Conservation (phyloP, 1,139 yeast genomes). For the Kazachstania sp. region DNA sequence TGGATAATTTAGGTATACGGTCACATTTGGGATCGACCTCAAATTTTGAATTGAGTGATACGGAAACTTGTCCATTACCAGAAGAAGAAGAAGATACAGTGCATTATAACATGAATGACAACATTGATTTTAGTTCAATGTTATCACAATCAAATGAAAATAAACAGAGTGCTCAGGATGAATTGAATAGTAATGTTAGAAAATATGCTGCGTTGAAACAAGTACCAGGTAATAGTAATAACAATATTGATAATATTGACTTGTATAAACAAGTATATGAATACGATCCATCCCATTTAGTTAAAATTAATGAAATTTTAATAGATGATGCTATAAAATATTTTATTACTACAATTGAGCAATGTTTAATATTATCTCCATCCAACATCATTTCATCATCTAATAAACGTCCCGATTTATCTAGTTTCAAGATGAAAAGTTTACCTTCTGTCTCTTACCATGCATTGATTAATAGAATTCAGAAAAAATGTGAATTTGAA, state of each 20-base stretch:
- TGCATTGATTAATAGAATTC: constrained; percentile 24
- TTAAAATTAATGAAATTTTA: constrained; percentile 1
- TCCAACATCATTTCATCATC: background rate
- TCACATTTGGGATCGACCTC: constrained; percentile 18
- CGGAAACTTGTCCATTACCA: constrained; percentile 6
- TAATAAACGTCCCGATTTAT: background rate
- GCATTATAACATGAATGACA: background rate
- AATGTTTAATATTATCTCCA: constrained; percentile 2
- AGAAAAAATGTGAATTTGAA: constrained; percentile 26
- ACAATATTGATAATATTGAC: background rate
- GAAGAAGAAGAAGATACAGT: background rate
- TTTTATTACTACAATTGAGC: constrained; percentile 8
- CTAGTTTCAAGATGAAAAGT: constrained; percentile 22
- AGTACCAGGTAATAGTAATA: background rate
- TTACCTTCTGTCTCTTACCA: constrained; percentile 22
- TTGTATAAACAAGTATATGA: background rate
- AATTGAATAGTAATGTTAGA: background rate
- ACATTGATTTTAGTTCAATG: background rate
- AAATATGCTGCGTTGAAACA: constrained; percentile 1
- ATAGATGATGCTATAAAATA: constrained; percentile 9
- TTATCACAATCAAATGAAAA: background rate
- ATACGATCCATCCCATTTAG: background rate
- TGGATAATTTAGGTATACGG: background rate
- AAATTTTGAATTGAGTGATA: constrained; percentile 22
- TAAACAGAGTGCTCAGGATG: background rate